These are phyloP conservation scores for Saturnispora zaruensis DNA, from an alignment of 805 yeast species.

Conservation along the genomic window DNA sequence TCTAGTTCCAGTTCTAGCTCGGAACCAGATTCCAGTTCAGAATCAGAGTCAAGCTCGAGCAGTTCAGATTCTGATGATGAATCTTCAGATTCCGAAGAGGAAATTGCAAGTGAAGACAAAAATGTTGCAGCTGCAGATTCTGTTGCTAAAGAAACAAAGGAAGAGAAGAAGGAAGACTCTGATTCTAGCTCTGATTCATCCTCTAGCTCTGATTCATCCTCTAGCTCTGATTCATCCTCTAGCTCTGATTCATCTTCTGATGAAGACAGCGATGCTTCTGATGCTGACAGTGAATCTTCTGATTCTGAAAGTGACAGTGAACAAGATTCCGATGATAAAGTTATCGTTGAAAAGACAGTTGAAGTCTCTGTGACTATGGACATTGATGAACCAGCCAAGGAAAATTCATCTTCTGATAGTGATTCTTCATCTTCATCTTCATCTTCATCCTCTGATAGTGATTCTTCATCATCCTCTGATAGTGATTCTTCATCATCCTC, in stretches of 20 bases:
- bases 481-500: conserved; percentile 10
- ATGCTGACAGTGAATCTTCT: conserved; percentile 12
- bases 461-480: conserved; percentile 10
- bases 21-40: conserved; percentile 10
- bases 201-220: conserved; percentile 16
- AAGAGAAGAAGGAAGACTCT: conserved; percentile 5
- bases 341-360: neutral
- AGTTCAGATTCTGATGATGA: conserved; percentile 13
- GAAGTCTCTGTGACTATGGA: conserved; percentile 5
- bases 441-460: conserved; percentile 14
- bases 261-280: conserved; percentile 1
- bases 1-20: conserved; percentile 13
- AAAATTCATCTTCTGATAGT: conserved; percentile 12
- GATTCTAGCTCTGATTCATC: conserved; percentile 12
- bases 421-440: conserved; percentile 7
- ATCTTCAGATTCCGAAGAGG: conserved; percentile 9
- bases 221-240: conserved; percentile 15
- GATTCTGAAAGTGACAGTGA: conserved; percentile 13
- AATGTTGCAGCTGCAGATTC: conserved; percentile 17
- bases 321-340: neutral
- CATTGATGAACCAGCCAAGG: conserved; percentile 11
- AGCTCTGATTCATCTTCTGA: conserved; percentile 6
- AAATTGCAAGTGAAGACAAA: conserved; percentile 1
- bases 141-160: conserved; percentile 4
- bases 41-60: conserved; percentile 6